phyloP scores from a whole-genome alignment of 495 filamentous ascomycete genomes.

The Penicillium steckii region DNA sequence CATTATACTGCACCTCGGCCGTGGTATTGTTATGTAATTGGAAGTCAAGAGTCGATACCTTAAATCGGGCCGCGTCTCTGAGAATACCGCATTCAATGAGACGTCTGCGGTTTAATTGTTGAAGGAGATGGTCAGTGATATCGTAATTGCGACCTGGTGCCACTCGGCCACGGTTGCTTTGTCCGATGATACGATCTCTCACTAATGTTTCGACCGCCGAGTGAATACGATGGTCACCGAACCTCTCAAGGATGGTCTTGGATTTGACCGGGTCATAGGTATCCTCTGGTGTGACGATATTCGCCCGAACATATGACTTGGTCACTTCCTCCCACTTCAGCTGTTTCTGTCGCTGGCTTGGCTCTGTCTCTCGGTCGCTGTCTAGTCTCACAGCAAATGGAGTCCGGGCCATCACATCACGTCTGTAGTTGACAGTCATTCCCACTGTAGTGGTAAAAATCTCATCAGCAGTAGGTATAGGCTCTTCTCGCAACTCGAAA shows the following conservation, averaged over 20 bases:
- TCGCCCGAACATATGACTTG: conserved; percentile 63
- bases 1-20: conserved; percentile 31
- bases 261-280: conserved; percentile 45
- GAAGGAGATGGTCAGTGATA: conserved; percentile 55
- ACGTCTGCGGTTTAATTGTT: conserved; percentile 45
- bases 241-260: conserved; percentile 36
- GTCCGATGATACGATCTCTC: conserved; percentile 57
- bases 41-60: conserved; percentile 53
- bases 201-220: conserved; percentile 57
- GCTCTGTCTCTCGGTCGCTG: not conserved
- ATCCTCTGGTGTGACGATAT: conserved; percentile 50
- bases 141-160: conserved; percentile 55
- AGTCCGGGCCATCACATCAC: conserved; percentile 32
- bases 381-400: conserved; percentile 32
- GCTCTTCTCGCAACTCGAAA: conserved; percentile 48
- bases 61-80: conserved; percentile 55
- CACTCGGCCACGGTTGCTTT: conserved; percentile 52
- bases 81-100: conserved; percentile 47
- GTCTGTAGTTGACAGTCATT: conserved; percentile 33
- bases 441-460: conserved; percentile 38
- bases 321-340: conserved; percentile 36
- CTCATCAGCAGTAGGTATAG: conserved; percentile 35
- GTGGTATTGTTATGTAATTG: conserved; percentile 40
- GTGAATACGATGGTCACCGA: conserved; percentile 50
- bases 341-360: conserved; percentile 13